Percentiles rank a stretch among this genome's conserved stretches.
Evolutionary conservation across 2,329 filamentous ascomycete species (phyloP).

Genomic region (Myriangium duriaei): DNA sequence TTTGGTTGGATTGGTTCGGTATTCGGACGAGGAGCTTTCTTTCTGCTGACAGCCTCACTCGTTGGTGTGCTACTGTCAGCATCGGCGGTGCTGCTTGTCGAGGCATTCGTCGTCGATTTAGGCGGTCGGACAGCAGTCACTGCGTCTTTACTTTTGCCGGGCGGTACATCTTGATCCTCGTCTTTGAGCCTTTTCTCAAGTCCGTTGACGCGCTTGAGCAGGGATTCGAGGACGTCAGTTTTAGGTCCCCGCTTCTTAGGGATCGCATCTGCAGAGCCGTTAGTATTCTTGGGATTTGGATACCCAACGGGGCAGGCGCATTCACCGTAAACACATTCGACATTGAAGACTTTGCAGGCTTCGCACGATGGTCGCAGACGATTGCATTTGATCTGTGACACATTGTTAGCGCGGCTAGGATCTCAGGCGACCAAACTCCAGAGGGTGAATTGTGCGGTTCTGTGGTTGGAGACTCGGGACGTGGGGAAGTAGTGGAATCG

Average conservation of each 20-base stretch:
- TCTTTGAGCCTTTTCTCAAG: slow-evolving; percentile 65
- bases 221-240: slow-evolving; percentile 74
- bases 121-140: slow-evolving; percentile 6
- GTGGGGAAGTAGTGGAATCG: slow-evolving; percentile 6
- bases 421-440: not conserved
- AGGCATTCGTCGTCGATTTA: slow-evolving; percentile 9
- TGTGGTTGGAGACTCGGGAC: too few relatives aligned
- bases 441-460: too few relatives aligned
- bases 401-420: not conserved
- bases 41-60: too few relatives aligned
- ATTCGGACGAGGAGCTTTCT: slow-evolving; percentile 4
- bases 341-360: slow-evolving; percentile 80
- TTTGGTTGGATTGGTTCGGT: slow-evolving; percentile 7
- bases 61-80: slow-evolving; percentile 4
- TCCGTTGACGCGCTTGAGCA: slow-evolving; percentile 74
- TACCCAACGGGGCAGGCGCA: not conserved
- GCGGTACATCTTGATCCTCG: slow-evolving; percentile 34
- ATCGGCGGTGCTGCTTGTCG: slow-evolving; percentile 3
- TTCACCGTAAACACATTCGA: slow-evolving; percentile 75
- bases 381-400: slow-evolving; percentile 78
- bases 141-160: slow-evolving; percentile 9
- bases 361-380: slow-evolving; percentile 73
- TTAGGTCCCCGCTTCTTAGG: slow-evolving; percentile 85
- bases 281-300: not conserved
- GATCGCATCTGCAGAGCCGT: slow-evolving; percentile 52